phyloP scores from a whole-genome alignment of 805 yeast genomes.

The Candida glaebosa region DNA sequence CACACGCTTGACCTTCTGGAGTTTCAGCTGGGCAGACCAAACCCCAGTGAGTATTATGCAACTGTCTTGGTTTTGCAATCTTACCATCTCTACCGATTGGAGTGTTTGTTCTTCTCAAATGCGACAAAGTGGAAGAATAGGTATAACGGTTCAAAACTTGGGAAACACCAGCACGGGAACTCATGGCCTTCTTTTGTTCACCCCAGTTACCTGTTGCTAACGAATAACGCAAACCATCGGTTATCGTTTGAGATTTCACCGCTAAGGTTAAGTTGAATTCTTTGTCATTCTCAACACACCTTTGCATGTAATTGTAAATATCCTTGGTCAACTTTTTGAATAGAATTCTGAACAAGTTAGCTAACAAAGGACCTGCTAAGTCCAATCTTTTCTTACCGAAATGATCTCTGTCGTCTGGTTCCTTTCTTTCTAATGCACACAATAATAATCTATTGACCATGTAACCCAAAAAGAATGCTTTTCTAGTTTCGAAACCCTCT shows the following conservation, averaged over 20 bases:
- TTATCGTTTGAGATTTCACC: constrained; percentile 93
- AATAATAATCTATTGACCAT: constrained; percentile 93
- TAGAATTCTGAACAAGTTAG: constrained; percentile 89
- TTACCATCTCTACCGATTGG: constrained; percentile 99
- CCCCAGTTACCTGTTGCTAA: constrained; percentile 99
- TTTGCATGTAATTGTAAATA: constrained; percentile 96
- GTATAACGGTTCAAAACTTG: constrained; percentile 98
- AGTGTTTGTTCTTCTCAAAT: constrained; percentile 97
- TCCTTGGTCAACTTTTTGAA: constrained; percentile 95
- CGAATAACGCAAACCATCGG: constrained; percentile 96
- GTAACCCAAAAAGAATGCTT: constrained; percentile 96
- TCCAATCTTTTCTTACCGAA: constrained; percentile 98
- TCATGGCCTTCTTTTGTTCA: constrained; percentile 99
- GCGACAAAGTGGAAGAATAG: constrained; percentile 96
- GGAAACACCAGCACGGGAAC: constrained; percentile 98
- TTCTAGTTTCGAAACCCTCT: constrained; percentile 94
- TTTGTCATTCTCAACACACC: constrained; percentile 96
- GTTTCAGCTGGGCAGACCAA: constrained; percentile 99
- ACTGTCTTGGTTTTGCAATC: constrained; percentile 97
- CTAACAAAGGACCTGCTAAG: constrained; percentile 96
- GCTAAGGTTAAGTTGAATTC: constrained; percentile 96
- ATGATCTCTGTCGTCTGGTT: constrained; percentile 99
- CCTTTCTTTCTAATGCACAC: constrained; percentile 96
- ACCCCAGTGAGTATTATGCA: constrained; percentile 99
- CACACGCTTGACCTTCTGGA: constrained; percentile 99